A percentile compares a stretch with the other conserved stretches of the same genome.
phyloP scores from a whole-genome alignment of 257 asterid genomes.

The Primulina tabacum region DNA sequence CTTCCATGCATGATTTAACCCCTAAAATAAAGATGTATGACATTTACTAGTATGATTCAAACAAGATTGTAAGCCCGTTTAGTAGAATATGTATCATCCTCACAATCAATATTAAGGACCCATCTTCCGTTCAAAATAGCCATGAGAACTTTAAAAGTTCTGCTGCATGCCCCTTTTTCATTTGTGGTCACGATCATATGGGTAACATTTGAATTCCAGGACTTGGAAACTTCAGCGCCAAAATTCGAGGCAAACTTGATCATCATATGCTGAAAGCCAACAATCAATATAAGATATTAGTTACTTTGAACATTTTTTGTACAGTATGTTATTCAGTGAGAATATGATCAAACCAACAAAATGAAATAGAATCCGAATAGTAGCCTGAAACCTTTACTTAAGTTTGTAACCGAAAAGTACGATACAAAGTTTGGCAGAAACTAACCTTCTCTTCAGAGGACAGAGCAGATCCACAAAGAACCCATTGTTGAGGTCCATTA shows the following conservation, averaged over 20 bases:
- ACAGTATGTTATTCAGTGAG: constrained; percentile 1
- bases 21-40: constrained; percentile 40
- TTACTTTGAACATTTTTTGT: constrained; percentile 9
- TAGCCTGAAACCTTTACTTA: too few relatives aligned
- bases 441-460: constrained; percentile 76
- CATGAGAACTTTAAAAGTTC: constrained; percentile 88
- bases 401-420: not conserved
- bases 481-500: constrained; percentile 48
- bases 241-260: constrained; percentile 47
- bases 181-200: constrained; percentile 85
- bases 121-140: constrained; percentile 82
- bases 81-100: constrained; percentile 29
- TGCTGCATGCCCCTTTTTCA: constrained; percentile 70
- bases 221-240: constrained; percentile 68
- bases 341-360: not conserved
- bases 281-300: constrained; percentile 22
- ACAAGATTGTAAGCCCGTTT: not conserved
- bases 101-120: constrained; percentile 78
- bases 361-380: not conserved
- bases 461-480: constrained; percentile 83
- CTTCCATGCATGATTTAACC: constrained; percentile 73
- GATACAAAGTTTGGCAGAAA: constrained; percentile 16
- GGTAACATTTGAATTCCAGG: constrained; percentile 74
- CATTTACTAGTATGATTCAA: constrained; percentile 12
- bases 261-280: constrained; percentile 48